phyloP scores from a whole-genome alignment of 164 flowering plant genomes.

The Vitis labrusca region DNA sequence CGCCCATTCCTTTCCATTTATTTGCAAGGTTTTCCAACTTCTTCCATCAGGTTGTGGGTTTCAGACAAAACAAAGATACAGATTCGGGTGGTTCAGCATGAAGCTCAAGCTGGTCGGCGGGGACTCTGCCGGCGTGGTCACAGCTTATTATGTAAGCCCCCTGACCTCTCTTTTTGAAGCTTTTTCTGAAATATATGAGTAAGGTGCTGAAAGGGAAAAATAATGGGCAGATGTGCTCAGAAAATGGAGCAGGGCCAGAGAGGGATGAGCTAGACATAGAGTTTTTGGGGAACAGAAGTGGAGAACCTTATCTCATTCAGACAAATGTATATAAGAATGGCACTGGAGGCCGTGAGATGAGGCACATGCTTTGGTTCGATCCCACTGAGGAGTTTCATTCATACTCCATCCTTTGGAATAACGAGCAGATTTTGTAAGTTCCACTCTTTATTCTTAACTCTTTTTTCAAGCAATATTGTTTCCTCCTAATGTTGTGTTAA shows the following conservation, averaged over 20 bases:
- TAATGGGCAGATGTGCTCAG: conserved; percentile 76
- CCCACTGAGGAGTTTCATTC: conserved; percentile 85
- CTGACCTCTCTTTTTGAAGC: too few species aligned
- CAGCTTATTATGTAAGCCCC: conserved; percentile 84
- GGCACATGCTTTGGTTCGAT: conserved; percentile 88
- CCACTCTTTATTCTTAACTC: background rate
- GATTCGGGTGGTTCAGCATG: conserved; percentile 99
- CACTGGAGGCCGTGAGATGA: conserved; percentile 79
- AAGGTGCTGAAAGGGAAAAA: background rate
- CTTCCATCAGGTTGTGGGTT: conserved; percentile 74
- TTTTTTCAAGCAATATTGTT: too few species aligned
- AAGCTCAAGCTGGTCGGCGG: conserved; percentile 88
- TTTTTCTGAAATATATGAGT: background rate
- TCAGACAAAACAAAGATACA: conserved; percentile 76
- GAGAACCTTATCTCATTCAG: conserved; percentile 77
- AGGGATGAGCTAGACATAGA: conserved; percentile 93
- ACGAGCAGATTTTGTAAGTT: conserved; percentile 65
- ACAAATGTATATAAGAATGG: conserved; percentile 89
- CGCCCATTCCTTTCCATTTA: background rate
- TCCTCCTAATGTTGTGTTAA: too few species aligned
- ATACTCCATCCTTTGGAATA: conserved; percentile 80
- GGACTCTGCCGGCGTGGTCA: conserved; percentile 94
- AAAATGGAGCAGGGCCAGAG: conserved; percentile 71
- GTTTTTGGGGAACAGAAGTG: conserved; percentile 88
- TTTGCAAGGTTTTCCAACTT: background rate